Evolutionary conservation across 805 yeast genomes (phyloP), one percentile per base, ranked within the genome.

Genomic region (Wickerhamomyces sydowiorum): DNA sequence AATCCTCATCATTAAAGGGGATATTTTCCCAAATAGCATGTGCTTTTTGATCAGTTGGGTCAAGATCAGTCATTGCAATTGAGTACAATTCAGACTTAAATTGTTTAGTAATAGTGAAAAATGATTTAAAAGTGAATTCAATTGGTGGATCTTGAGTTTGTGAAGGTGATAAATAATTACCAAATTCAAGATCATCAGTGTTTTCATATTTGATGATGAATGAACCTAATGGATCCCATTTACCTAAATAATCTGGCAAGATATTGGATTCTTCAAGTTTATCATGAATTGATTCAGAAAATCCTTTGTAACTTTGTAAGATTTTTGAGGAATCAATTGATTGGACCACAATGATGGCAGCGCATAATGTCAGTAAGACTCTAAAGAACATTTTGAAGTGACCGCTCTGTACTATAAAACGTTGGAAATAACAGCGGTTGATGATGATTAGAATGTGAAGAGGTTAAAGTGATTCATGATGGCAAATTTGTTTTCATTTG

Each of bases 11-110:
- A 12, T 48, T 40, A 15, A 51, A 9, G 7, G 17, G 29, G 5
- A 51, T 28, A 34, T 54, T 52, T 13, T 43, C 40, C 56, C 56
- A 54, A 7, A 53, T 44, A 6, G 51, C 54, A 37, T 45, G 48
- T 15, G 45, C 42, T n/a, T 40, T 43, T 24, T 48, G 42, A 18
- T n/a, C 23, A 3, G 24, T 29, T 9, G 37, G 45, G 36, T 41
- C 47, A 17, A 43, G 42, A 38, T 52, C 56, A 1, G 54, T 50
- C 31, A 54, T 4, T 2, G 36, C 45, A 35, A 54, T 29, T 1
- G 49, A 31, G 34, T 45, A 54, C 9, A 32, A 33, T 7, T 39
- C 41, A 3, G 41, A 37, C 9, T 27, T 4, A 31, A 53, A 48
- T 3, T 29, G 5, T 1, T 22, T 29, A 14, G 35, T 28, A 9